Evolutionary conservation across 768 basidiomycete species (phyloP).

Genomic region (Lactarius sanguifluus): DNA sequence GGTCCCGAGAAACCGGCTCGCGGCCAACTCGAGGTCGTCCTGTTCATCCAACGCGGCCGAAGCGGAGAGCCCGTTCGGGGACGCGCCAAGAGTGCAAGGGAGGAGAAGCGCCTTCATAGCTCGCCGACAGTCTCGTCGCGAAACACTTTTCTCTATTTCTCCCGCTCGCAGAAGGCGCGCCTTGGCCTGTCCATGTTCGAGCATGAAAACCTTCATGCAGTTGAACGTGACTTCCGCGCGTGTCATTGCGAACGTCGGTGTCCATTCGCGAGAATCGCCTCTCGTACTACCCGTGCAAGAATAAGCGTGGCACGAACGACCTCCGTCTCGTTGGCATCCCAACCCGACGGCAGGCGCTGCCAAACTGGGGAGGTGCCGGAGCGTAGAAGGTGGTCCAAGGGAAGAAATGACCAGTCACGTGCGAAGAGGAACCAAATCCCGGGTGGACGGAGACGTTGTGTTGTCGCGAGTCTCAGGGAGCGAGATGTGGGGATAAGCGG

Average conservation of each 20-base stretch:
- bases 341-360: conserved; percentile 59
- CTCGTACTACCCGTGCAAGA: conserved; percentile 52
- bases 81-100: conserved; percentile 47
- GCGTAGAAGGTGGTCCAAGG: conserved; percentile 76
- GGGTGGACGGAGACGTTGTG: conserved; percentile 44
- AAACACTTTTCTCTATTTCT: conserved; percentile 55
- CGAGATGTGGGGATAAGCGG: conserved; percentile 51
- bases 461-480: conserved; percentile 58
- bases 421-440: conserved; percentile 46
- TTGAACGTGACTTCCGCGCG: conserved; percentile 64
- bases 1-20: conserved; percentile 58
- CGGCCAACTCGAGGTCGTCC: conserved; percentile 51
- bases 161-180: conserved; percentile 34
- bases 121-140: conserved; percentile 63
- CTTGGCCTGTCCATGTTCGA: conserved; percentile 75
- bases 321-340: conserved; percentile 81
- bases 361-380: conserved; percentile 76
- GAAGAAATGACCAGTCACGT: conserved; percentile 65
- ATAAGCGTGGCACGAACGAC: conserved; percentile 68
- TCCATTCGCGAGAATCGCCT: conserved; percentile 44
- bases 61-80: conserved; percentile 31
- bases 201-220: conserved; percentile 95
- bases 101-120: conserved; percentile 57
- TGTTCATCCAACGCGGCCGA: conserved; percentile 25
- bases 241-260: conserved; percentile 44